A percentile compares a stretch with the other conserved stretches of the same genome.
Evolutionary conservation across 192 early-diverging fungal species (phyloP).

Genomic region (Umbelopsis isabellina): DNA sequence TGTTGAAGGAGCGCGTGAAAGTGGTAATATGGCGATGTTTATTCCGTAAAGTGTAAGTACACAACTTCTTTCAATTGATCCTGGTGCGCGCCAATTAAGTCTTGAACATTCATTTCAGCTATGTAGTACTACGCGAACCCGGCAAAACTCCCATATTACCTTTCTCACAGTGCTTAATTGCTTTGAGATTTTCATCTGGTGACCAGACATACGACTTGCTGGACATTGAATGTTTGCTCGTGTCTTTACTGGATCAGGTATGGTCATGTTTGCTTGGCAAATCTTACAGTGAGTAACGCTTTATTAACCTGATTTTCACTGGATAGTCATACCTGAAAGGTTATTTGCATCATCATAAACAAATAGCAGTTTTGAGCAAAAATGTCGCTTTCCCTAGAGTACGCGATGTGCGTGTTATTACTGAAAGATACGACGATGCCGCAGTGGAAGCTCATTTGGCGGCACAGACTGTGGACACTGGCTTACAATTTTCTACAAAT

Average conservation of each 20-base stretch:
- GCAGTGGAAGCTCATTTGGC: conserved; percentile 16
- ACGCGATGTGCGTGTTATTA: conserved; percentile 24
- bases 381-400: conserved; percentile 45
- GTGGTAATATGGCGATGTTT: conserved; percentile 51
- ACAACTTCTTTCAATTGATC: neutral
- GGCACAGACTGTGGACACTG: neutral
- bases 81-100: neutral
- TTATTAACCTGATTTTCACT: conserved; percentile 1
- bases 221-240: conserved; percentile 45
- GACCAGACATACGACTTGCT: conserved; percentile 34
- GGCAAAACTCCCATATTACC: conserved; percentile 1
- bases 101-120: neutral
- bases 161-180: conserved; percentile 35
- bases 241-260: conserved; percentile 55
- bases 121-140: neutral
- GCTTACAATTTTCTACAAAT: neutral
- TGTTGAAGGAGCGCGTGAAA: conserved; percentile 44
- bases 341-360: conserved; percentile 49
- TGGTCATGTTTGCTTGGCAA: neutral
- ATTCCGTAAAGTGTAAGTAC: conserved; percentile 38
- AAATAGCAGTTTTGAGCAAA: conserved; percentile 47
- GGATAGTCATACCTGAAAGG: conserved; percentile 51
- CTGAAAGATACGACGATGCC: conserved; percentile 31
- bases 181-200: conserved; percentile 29
- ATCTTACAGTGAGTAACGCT: neutral